Evolutionary conservation across 768 basidiomycete genomes (phyloP).

Genomic region (Saitozyma podzolica): DNA sequence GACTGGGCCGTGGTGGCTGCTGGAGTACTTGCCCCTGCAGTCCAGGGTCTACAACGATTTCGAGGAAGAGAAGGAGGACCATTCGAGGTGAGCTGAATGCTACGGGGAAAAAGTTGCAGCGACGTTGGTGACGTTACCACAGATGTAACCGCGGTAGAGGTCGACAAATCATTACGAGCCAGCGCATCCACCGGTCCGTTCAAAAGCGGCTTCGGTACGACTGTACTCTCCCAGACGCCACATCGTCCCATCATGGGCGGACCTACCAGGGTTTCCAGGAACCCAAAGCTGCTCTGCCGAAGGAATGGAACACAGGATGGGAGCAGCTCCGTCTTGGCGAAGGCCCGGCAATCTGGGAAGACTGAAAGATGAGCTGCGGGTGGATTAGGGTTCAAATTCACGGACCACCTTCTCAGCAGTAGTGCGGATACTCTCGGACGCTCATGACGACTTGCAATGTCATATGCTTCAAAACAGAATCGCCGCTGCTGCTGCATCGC

Average conservation of each 20-base stretch:
- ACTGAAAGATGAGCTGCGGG: too few relatives aligned
- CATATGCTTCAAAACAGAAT: too few relatives aligned
- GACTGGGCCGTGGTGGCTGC: conserved; percentile 18
- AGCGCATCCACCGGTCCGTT: conserved; percentile 23
- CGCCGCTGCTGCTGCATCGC: too few relatives aligned
- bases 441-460: too few relatives aligned
- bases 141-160: conserved; percentile 12
- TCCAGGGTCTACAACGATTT: conserved; percentile 20
- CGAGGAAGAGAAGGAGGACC: conserved; percentile 7
- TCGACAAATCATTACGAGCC: conserved; percentile 11
- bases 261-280: background rate
- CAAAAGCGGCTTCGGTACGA: conserved; percentile 18
- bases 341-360: conserved; percentile 5
- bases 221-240: background rate
- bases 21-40: conserved; percentile 23
- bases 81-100: conserved; percentile 16
- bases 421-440: too few relatives aligned
- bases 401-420: too few relatives aligned
- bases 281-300: conserved; percentile 9
- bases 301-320: conserved; percentile 6
- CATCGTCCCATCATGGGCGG: background rate
- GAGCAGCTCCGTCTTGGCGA: conserved; percentile 3
- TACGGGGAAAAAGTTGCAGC: background rate
- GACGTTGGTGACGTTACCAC: background rate
- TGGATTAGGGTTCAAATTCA: too few relatives aligned